phyloP scores from a whole-genome alignment of 1,139 yeast genomes.

The Spathaspora sp. region DNA sequence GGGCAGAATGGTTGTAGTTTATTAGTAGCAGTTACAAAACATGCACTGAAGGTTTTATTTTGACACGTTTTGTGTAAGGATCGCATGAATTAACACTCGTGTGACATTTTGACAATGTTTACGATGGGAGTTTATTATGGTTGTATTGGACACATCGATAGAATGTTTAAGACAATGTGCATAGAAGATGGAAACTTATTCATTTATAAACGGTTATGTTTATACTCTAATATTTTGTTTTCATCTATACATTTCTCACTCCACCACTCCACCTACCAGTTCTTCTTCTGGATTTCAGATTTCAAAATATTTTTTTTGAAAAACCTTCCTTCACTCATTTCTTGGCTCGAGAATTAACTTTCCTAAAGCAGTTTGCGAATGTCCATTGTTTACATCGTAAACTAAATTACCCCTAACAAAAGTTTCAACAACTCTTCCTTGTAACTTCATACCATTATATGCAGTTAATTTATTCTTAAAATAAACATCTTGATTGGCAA shows the following conservation, averaged over 20 bases:
- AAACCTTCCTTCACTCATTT: constrained; percentile 7
- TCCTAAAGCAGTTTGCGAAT: constrained; percentile 57
- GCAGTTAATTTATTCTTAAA: constrained; percentile 90
- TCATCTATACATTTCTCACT: no score
- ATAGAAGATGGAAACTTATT: no score
- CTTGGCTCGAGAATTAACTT: constrained; percentile 59
- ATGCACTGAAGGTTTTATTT: not conserved
- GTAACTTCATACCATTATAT: constrained; percentile 66
- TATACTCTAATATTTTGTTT: no score
- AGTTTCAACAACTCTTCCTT: constrained; percentile 77
- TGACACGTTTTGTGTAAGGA: not conserved
- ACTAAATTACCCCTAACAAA: constrained; percentile 72
- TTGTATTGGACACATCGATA: not conserved
- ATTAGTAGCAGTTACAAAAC: not conserved
- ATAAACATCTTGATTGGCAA: constrained; percentile 58
- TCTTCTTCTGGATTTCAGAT: no score
- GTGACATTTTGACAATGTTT: not conserved
- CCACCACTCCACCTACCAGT: no score
- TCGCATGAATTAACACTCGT: constrained; percentile 1
- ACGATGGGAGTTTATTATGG: not conserved
- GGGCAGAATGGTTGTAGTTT: not conserved
- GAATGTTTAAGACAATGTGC: no score
- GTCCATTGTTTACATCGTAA: constrained; percentile 59
- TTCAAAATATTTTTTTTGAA: not conserved
- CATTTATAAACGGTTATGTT: no score